Evolutionary conservation across 768 basidiomycete species (phyloP).

Genomic region (Coprinopsis sp.): DNA sequence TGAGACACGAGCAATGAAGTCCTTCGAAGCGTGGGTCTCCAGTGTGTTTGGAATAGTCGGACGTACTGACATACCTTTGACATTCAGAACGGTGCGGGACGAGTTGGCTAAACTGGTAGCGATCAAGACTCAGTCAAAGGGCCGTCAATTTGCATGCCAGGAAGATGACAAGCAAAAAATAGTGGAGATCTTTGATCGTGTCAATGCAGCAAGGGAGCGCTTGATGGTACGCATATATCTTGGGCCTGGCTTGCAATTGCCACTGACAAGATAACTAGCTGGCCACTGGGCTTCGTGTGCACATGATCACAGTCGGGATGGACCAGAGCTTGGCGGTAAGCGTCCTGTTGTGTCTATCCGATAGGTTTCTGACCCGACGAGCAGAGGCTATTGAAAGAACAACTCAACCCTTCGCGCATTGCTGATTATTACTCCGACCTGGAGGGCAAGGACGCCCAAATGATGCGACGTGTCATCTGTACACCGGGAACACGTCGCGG

Average conservation of each 20-base stretch:
- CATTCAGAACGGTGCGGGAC: too few species aligned
- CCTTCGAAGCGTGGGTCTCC: slow-evolving; percentile 11
- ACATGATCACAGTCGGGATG: slow-evolving; percentile 8
- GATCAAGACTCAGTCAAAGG: slow-evolving; percentile 7
- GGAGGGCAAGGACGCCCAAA: slow-evolving; percentile 7
- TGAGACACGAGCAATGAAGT: too few species aligned
- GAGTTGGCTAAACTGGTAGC: slow-evolving; percentile 9
- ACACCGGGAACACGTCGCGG: slow-evolving; percentile 21
- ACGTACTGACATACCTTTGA: slow-evolving; percentile 5
- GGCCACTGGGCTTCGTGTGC: slow-evolving; percentile 5
- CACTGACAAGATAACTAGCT: slow-evolving; percentile 10
- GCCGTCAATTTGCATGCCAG: slow-evolving; percentile 10
- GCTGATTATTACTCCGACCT: slow-evolving; percentile 10
- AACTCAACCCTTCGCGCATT: slow-evolving; percentile 12
- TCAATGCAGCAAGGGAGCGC: slow-evolving; percentile 12
- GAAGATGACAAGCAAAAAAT: slow-evolving; percentile 14
- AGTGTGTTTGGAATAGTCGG: background rate
- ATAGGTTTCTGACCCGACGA: slow-evolving; percentile 1
- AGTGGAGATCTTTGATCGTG: slow-evolving; percentile 12
- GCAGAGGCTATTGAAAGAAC: slow-evolving; percentile 5
- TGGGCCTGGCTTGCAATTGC: background rate
- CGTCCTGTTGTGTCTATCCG: background rate
- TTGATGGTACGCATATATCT: slow-evolving; percentile 13
- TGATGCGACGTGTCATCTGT: slow-evolving; percentile 15
- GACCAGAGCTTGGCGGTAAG: slow-evolving; percentile 1